These are phyloP conservation scores for Backusella parvicylindrica DNA, from an alignment of 192 early-diverging fungal species.

Conservation along the genomic window DNA sequence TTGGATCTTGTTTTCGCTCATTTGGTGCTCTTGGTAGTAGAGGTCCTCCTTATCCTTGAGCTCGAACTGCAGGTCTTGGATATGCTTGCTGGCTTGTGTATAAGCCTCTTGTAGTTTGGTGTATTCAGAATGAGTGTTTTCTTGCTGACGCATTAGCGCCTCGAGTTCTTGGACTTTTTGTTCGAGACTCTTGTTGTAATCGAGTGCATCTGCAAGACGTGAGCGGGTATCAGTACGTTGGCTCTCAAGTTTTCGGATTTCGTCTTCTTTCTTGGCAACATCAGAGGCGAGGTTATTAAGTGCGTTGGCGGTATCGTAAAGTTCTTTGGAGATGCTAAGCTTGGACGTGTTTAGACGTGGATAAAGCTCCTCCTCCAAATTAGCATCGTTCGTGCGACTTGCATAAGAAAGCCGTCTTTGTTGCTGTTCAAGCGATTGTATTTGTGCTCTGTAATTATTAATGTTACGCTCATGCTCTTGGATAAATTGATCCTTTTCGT, in stretches of 20 bases:
- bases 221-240: background rate
- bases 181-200: background rate
- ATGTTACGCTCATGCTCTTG: background rate
- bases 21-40: background rate
- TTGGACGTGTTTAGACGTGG: background rate
- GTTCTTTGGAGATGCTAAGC: background rate
- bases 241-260: background rate
- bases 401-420: background rate
- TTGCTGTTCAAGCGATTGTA: background rate
- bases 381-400: background rate
- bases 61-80: background rate
- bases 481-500: background rate
- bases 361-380: background rate
- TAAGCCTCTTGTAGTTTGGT: background rate
- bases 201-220: background rate
- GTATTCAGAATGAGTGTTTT: background rate
- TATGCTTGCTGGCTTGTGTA: background rate
- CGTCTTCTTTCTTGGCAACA: background rate
- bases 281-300: background rate
- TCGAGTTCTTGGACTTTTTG: background rate
- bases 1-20: background rate
- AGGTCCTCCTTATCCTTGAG: background rate
- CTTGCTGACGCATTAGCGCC: background rate
- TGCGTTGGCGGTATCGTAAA: background rate
- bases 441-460: background rate